Evolutionary conservation across 1,284 basidiomycete species (phyloP), one percentile per base, ranked within the genome.

Genomic region (Rhodotorula sp.): DNA sequence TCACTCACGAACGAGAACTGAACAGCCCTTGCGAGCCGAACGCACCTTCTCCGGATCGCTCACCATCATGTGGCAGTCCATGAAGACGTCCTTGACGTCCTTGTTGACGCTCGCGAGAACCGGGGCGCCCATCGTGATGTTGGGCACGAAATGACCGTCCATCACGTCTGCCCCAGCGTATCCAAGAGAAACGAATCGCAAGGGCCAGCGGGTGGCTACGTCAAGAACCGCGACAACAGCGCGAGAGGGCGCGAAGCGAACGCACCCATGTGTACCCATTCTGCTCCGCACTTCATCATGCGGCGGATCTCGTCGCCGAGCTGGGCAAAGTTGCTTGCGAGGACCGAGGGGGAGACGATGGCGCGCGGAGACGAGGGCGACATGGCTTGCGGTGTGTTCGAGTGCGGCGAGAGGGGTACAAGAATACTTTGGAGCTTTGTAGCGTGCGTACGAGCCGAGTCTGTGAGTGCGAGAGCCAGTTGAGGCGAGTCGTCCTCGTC

Each of bases 21-120:
- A 8, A 54, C 8, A 24, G 48, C 37, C 13, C 7, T 22, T 13
- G 24, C 28, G 22, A 44, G n/a, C 8, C 31, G 50, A 47, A 75
- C 81, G 46, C 77, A 91, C 94, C 85, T 89, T 88, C 77, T 90
- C 90, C 4, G 96, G 96, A 71, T 98, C 85, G 0, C 94, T 82
- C 24, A 99, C 96, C 96, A 99, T 99, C 96, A 99, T 99, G 82
- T 99, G 96, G 82, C 94, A 98, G 81, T 99, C 96, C 95, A 99
- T 99, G 83, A 94, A 99, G 75, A 97, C 95, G 66, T 88, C 90
- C 9, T 94, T 94, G 28, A 98, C 86, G 57, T 88, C 87, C 81
- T 94, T 94, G 65, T 86, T 84, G n/a, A 99, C 89, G 74, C 88
- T 92, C 28, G 89, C 84, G 48, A 99, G 85, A 61, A 99, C 86